Evolutionary conservation across 192 early-diverging fungal species (phyloP), one percentile per base, ranked within the genome.

Genomic region (Umbelopsis ramanniana): DNA sequence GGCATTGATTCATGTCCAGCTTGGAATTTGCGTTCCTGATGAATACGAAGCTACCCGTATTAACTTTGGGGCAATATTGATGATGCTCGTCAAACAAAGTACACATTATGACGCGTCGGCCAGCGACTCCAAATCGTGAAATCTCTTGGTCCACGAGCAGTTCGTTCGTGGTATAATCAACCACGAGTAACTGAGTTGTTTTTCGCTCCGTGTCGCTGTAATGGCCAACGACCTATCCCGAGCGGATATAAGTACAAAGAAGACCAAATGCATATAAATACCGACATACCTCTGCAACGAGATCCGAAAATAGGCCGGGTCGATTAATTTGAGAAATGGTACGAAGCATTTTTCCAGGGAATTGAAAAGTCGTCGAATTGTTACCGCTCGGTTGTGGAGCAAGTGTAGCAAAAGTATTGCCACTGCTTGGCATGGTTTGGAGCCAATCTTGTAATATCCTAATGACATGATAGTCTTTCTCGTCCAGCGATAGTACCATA

Each of bases 401-500:
- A 37, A 29, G 54, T 29, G 26, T 57, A n/a, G 33, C 26, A 14
- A 11, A 17, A 17, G 29, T 9, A 12, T 57, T 57, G 9, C 52
- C 17, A 14, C 12, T 57, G 15, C 9, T 14, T 6, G 26, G 3
- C 3, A 37, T 37, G 11, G 10, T 26, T n/a, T 3, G 15, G 26
- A n/a, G 19, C 57, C 57, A 63, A 33, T 37, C 33, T 37, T 37
- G 57, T 17, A 63, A 37, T 63, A 63, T 29, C 11, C 17, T 63
- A 0, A 63, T 33, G n/a, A 63, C 33, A 0, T 37, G 26, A 11
- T 11, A 8, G 17, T 63, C 57, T 17, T 37, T 37, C 7, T 63
- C 57, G 57, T 63, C 57, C 57, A 63, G 57, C 57, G 57, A 63
- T 14, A 63, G 15, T 17, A 2, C 26, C 57, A 63, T 63, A 11